Base-by-base conservation (phyloP, 352 stramenopile genomes). In the Globisporangium spiculum region DNA sequence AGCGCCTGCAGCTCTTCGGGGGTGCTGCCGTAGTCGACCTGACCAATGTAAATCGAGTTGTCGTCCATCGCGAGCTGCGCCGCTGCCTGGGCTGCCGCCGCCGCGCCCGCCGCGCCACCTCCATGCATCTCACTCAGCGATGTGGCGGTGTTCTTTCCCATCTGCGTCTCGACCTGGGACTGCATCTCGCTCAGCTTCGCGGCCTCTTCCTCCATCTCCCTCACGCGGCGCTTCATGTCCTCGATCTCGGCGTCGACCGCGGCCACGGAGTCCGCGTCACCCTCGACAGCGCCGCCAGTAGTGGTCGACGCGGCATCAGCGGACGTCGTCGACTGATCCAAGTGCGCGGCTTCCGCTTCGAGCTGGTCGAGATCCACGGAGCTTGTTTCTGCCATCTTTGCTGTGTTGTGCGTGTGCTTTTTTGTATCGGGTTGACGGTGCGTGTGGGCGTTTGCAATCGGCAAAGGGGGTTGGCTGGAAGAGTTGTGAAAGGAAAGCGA, bases 11-110 rank as follows among this genome's bases (percentile, higher is more conserved):
- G 80, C 75, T 99, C 96, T 70, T 99, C 96, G 0, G 96, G 93
- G 24, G 94, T 98, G 50, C 92, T 92, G 41, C 96, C 93, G 80
- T 99, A 99, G 76, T 99, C 95, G 41, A 99, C 96, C 75, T 99
- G 96, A 34, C 96, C 96, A 54, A 99, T 96, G 79, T 98, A 98
- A 62, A 98, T 94, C 70, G 85, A 93, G 63, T 76, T 91, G 30
- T 91, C 82, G 66, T 93, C 85, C 71, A 92, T 83, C 18, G 66
- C 71, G 0, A 61, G 55, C 67, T 79, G 67, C 12, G 74, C 61
- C 7, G 81, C 72, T 22, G 72, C 70, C 5, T 73, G 69, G 16
- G 68, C 74, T 2, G 69, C 67, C 2, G 71, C 68, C 0, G 66
- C 68, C 4, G 50, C 34, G 22, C 50, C 50, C 3, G 20, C 52